Conservation (phyloP, 805 yeast species). For the Monosporozyma unispora region DNA sequence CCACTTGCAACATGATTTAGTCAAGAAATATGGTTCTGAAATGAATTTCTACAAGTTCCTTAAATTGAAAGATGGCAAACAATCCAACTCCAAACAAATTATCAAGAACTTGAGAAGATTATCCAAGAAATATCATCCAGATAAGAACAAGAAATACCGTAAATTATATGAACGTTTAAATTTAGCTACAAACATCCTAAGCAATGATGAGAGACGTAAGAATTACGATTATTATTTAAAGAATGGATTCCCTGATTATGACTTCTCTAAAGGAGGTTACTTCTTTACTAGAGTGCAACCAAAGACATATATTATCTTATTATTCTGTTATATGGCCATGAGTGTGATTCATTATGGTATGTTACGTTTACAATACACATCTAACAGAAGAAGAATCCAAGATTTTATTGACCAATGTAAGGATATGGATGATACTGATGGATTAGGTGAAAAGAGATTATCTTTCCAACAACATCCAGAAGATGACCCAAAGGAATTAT, state of each 20-base stretch:
- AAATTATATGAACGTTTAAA: slow-evolving; percentile 67
- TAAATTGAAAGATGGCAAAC: slow-evolving; percentile 33
- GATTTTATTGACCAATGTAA: slow-evolving; percentile 44
- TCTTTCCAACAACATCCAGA: slow-evolving; percentile 36
- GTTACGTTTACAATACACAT: slow-evolving; percentile 43
- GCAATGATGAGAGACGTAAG: slow-evolving; percentile 49
- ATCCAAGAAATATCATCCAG: slow-evolving; percentile 77
- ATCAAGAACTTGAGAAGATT: slow-evolving; percentile 59
- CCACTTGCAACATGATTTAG: slow-evolving; percentile 54
- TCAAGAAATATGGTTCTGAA: slow-evolving; percentile 51
- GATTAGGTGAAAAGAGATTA: slow-evolving; percentile 41
- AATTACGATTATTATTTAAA: slow-evolving; percentile 78
- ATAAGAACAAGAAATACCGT: slow-evolving; percentile 46
- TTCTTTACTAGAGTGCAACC: slow-evolving; percentile 59
- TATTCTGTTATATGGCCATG: slow-evolving; percentile 42
- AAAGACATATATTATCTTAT: slow-evolving; percentile 46
- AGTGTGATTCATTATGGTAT: slow-evolving; percentile 52
- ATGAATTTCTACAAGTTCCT: slow-evolving; percentile 64
- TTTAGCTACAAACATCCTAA: slow-evolving; percentile 61
- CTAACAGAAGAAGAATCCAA: slow-evolving; percentile 50
- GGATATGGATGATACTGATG: slow-evolving; percentile 47
- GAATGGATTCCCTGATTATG: slow-evolving; percentile 81
- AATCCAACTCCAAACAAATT: slow-evolving; percentile 45
- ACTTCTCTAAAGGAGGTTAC: slow-evolving; percentile 48
- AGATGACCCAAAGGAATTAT: slow-evolving; percentile 41